Evolutionary conservation across 108 stramenopile genomes (phyloP).

Genomic region (Fistulifera pelliculosa): DNA sequence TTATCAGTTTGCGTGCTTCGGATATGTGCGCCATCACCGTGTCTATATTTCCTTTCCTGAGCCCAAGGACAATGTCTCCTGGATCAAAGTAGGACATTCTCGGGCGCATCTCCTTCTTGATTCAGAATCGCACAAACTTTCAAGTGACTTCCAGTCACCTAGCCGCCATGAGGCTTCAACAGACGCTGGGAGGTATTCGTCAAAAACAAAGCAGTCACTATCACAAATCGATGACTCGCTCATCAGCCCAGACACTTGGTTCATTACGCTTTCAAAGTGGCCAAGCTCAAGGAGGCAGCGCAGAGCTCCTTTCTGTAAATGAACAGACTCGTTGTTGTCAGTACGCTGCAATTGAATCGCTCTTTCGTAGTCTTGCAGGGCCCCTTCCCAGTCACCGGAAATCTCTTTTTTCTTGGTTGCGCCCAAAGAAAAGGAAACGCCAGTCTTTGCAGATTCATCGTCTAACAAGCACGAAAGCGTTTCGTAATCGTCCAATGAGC

Average conservation of each 20-base stretch:
- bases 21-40: conserved; percentile 22
- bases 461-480: conserved; percentile 52
- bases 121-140: conserved; percentile 10
- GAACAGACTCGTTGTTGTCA: conserved; percentile 5
- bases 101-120: not conserved
- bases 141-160: conserved; percentile 66
- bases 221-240: not conserved
- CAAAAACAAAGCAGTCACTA: not conserved
- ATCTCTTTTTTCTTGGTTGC: conserved; percentile 57
- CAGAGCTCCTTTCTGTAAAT: conserved; percentile 48
- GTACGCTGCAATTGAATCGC: conserved; percentile 28
- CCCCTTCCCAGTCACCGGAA: conserved; percentile 61
- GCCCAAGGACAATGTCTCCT: conserved; percentile 49
- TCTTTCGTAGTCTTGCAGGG: conserved; percentile 75
- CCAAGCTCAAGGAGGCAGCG: conserved; percentile 70
- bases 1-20: conserved; percentile 46
- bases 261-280: conserved; percentile 75
- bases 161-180: conserved; percentile 84
- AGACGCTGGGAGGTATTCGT: conserved; percentile 34
- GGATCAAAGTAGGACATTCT: not conserved
- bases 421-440: conserved; percentile 20
- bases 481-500: conserved; percentile 64
- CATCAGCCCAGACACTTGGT: conserved; percentile 56
- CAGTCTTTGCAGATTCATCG: conserved; percentile 23
- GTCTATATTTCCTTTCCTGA: conserved; percentile 23